Evolutionary conservation across 2,329 filamentous ascomycete species (phyloP), one percentile per base, ranked within the genome.

Genomic region (Delphinella strobiligena): DNA sequence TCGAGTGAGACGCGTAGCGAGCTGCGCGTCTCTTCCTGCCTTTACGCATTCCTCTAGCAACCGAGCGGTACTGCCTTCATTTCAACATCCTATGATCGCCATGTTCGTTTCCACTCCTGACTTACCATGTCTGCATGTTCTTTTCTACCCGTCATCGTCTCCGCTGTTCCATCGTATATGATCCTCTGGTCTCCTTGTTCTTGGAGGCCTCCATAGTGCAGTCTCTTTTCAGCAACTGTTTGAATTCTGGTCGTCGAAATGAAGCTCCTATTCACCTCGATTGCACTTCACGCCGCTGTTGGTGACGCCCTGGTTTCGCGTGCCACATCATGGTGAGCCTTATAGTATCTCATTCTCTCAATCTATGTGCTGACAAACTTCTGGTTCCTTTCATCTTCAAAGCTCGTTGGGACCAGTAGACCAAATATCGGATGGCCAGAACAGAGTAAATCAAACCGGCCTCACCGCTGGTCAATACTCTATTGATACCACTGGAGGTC

Each of bases 341-440:
- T 1, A 10, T 16, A 17, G n/a, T 14, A 11, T 42, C 18, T 14
- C 30, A 27, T 14, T n/a, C 8, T 29, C 24, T 34, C 17, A 15
- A 19, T 18, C 16, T 19, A n/a, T 4, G 9, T n/a, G 14, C 38
- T 41, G 5, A 41, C 15, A 30, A 19, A 10, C 11, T 10, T 16
- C 30, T 31, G 51, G 73, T 51, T 68, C 66, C 46, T 77, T 79
- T 56, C 60, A 66, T 43, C 51, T 79, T 27, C 7, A 64, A 60
- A 4, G 67, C 71, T 27, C 61, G 61, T 29, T 71, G 71, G 14
- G 63, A 59, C 41, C 56, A 3, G 60, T 82, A 31, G 76, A 74
- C 9, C 71, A 82, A 53, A 63, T 82, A 29, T 50, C 45, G 38
- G 74, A 79, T 54, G 78, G 79, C 7, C 78, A 82, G 59, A 71